Evolutionary conservation across 2,329 filamentous ascomycete species (phyloP).

Genomic region (Truncatella angustata): DNA sequence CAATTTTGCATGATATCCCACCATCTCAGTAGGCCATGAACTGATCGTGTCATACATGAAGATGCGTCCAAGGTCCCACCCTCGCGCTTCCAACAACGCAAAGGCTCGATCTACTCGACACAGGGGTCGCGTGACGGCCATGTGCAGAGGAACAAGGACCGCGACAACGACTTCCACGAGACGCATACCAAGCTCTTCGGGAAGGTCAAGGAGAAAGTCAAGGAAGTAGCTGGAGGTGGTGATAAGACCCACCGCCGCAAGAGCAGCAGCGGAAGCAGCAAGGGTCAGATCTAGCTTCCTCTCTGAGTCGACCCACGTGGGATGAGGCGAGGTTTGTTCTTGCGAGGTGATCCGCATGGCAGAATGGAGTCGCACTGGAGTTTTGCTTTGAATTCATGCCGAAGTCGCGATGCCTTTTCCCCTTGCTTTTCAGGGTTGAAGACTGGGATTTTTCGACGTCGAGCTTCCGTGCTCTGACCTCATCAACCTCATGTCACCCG

Average conservation of each 20-base stretch:
- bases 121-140: conserved; percentile 64
- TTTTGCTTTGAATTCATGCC: not conserved
- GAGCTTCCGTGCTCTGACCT: too few relatives aligned
- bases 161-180: conserved; percentile 57
- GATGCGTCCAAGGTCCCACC: conserved; percentile 67
- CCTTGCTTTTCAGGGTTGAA: too few relatives aligned
- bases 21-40: too few relatives aligned
- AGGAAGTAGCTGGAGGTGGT: not conserved
- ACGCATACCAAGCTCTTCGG: conserved; percentile 49
- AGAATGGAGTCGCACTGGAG: not conserved
- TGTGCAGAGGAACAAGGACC: conserved; percentile 53
- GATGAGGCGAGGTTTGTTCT: not conserved
- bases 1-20: too few relatives aligned
- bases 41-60: too few relatives aligned
- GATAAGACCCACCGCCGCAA: not conserved
- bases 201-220: conserved; percentile 40
- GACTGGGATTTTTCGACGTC: too few relatives aligned
- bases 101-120: conserved; percentile 67
- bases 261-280: conserved; percentile 13
- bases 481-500: too few relatives aligned
- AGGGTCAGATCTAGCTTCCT: not conserved
- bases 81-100: conserved; percentile 67
- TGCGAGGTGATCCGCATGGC: not conserved
- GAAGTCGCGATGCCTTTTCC: too few relatives aligned
- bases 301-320: too few relatives aligned